Percentiles rank a stretch among this genome's conserved stretches.
Conservation (phyloP, 2,329 filamentous ascomycete genomes). For the Cladosporium phlei region DNA sequence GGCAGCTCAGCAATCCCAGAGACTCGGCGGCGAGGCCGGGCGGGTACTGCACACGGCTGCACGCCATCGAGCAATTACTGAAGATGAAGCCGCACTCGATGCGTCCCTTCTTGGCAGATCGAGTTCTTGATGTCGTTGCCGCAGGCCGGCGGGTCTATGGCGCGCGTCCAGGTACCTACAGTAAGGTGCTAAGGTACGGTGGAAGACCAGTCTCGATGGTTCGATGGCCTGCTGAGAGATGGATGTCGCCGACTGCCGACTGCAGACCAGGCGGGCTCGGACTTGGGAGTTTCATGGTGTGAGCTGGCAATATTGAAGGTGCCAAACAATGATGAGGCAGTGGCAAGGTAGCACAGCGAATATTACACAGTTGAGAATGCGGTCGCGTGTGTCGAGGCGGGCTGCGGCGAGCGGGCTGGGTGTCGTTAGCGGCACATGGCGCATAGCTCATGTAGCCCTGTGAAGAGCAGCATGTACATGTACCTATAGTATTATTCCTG, state of each 20-base stretch:
- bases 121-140: slow-evolving; percentile 2
- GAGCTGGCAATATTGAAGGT: background rate
- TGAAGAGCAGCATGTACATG: too few relatives aligned
- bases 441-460: too few relatives aligned
- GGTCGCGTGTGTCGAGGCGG: too few relatives aligned
- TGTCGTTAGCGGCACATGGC: too few relatives aligned
- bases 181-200: background rate
- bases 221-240: slow-evolving; percentile 1
- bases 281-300: background rate
- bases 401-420: too few relatives aligned
- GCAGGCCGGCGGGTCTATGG: slow-evolving; percentile 8
- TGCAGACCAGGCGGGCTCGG: slow-evolving; percentile 7
- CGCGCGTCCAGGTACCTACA: slow-evolving; percentile 9
- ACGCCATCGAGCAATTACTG: slow-evolving; percentile 3
- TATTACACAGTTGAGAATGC: too few relatives aligned
- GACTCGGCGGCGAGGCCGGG: slow-evolving; percentile 9
- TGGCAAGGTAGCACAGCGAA: too few relatives aligned
- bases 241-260: background rate
- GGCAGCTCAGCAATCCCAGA: slow-evolving; percentile 4
- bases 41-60: background rate
- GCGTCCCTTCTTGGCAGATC: slow-evolving; percentile 2
- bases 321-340: background rate
- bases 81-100: background rate
- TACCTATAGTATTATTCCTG: too few relatives aligned
- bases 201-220: slow-evolving; percentile 8